phyloP scores from a whole-genome alignment of 2,329 filamentous ascomycete species.

The Westerdykella ornata region DNA sequence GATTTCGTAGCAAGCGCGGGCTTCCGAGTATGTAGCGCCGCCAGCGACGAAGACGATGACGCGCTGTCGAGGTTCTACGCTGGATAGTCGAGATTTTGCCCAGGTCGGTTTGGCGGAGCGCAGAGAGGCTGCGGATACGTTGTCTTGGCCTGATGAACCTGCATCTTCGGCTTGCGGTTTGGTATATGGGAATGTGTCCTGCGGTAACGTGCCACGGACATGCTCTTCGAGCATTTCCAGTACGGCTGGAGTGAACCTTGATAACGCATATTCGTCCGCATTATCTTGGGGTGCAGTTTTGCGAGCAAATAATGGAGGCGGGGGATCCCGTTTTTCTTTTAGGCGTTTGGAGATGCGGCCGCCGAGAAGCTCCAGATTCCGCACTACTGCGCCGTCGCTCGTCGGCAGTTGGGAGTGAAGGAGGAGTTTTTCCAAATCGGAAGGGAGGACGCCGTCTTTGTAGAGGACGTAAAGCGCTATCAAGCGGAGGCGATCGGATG shows the following conservation, averaged over 20 bases:
- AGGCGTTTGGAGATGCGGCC: conserved; percentile 64
- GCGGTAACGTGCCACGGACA: conserved; percentile 38
- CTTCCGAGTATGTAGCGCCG: conserved; percentile 88
- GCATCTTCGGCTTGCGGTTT: conserved; percentile 56
- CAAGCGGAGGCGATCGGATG: conserved; percentile 72
- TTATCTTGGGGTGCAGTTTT: conserved; percentile 51
- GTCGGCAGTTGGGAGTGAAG: conserved; percentile 73
- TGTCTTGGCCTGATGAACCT: conserved; percentile 48
- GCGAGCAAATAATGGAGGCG: conserved; percentile 63
- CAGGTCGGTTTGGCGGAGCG: conserved; percentile 90
- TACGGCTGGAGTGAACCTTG: conserved; percentile 74
- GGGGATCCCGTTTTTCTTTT: conserved; percentile 66
- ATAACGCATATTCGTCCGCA: conserved; percentile 72
- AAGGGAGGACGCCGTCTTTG: conserved; percentile 72
- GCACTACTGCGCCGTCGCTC: conserved; percentile 64
- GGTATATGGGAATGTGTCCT: conserved; percentile 43
- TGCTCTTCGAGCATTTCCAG: conserved; percentile 78
- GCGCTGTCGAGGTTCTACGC: conserved; percentile 76
- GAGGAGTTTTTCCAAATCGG: conserved; percentile 78
- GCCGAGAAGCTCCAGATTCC: conserved; percentile 76
- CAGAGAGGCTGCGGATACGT: conserved; percentile 58
- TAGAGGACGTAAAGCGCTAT: conserved; percentile 82
- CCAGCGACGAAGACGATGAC: conserved; percentile 93
- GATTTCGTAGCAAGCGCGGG: conserved; percentile 81
- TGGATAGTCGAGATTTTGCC: conserved; percentile 73